Conservation (phyloP, 2,329 filamentous ascomycete genomes). For the Zasmidium citrigriseum region DNA sequence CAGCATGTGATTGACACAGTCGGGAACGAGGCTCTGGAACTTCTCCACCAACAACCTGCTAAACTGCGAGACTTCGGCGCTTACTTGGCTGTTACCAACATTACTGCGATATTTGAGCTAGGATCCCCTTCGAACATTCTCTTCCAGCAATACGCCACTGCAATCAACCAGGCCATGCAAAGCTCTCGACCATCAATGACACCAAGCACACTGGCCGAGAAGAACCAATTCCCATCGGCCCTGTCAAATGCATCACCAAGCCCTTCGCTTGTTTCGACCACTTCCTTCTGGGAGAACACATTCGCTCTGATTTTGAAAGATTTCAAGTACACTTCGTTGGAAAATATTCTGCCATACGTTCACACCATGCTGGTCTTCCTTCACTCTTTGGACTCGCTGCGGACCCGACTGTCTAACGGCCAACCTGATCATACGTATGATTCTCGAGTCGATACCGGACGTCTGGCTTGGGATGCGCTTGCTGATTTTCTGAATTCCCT, state of each 20-base stretch:
- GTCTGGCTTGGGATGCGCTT: conserved; percentile 58
- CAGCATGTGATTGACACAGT: conserved; percentile 50
- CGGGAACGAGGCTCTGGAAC: conserved; percentile 51
- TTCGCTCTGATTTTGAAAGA: conserved; percentile 40
- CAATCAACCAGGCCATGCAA: conserved; percentile 20
- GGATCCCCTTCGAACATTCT: conserved; percentile 54
- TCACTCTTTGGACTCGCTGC: conserved; percentile 30
- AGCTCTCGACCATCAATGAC: conserved; percentile 16
- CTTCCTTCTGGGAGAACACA: conserved; percentile 16
- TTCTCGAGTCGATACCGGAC: conserved; percentile 28
- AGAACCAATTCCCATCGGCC: background rate
- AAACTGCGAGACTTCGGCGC: conserved; percentile 45
- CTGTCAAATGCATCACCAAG: background rate
- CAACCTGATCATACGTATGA: conserved; percentile 32
- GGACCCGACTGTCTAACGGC: conserved; percentile 9
- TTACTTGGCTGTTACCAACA: conserved; percentile 59
- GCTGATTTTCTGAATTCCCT: conserved; percentile 57
- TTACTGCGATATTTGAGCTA: conserved; percentile 56
- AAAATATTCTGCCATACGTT: conserved; percentile 60
- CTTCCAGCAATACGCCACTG: conserved; percentile 36
- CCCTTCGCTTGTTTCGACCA: conserved; percentile 2
- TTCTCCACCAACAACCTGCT: conserved; percentile 61
- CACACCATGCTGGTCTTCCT: conserved; percentile 66
- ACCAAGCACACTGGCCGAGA: background rate
- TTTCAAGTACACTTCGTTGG: conserved; percentile 46